Conservation (phyloP, 2,329 filamentous ascomycete species). For the Diaporthe ampelina region DNA sequence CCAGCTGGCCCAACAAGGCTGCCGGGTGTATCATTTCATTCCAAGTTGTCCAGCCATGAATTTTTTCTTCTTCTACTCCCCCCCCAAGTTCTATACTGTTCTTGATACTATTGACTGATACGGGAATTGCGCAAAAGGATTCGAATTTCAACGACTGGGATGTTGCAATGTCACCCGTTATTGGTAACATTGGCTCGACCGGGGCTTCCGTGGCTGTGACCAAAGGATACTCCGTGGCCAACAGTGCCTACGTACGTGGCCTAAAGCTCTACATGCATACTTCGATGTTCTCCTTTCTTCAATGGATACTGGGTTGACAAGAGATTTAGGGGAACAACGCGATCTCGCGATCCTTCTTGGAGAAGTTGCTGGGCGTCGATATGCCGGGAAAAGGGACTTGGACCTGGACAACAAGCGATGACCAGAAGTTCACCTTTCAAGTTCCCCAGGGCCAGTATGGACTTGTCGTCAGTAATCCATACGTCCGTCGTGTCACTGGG, state of each 20-base stretch:
- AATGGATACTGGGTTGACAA: background rate
- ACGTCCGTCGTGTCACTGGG: constrained; percentile 51
- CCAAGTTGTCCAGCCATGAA: background rate
- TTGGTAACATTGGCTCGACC: constrained; percentile 48
- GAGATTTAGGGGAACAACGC: background rate
- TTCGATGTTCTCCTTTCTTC: too few species aligned
- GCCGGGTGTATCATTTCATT: too few species aligned
- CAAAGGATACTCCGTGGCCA: constrained; percentile 52
- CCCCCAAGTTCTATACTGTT: background rate
- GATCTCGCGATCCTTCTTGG: background rate
- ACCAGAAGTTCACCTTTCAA: constrained; percentile 49
- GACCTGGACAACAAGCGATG: constrained; percentile 52
- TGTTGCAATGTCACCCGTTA: constrained; percentile 53
- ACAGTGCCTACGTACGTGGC: constrained; percentile 49
- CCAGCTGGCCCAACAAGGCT: too few species aligned
- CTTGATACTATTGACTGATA: constrained; percentile 30
- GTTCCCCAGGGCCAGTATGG: constrained; percentile 55
- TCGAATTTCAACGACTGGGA: constrained; percentile 56
- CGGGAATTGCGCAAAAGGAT: constrained; percentile 43
- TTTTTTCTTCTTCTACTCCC: too few species aligned
- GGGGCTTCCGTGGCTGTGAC: constrained; percentile 49
- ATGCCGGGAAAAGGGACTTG: constrained; percentile 43
- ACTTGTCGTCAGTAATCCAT: constrained; percentile 55
- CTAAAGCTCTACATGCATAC: background rate
- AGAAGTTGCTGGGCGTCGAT: constrained; percentile 44